Evolutionary conservation across 73 alveolate genomes (phyloP), one percentile per base, ranked within the genome.

Genomic region (Stentor coeruleus): DNA sequence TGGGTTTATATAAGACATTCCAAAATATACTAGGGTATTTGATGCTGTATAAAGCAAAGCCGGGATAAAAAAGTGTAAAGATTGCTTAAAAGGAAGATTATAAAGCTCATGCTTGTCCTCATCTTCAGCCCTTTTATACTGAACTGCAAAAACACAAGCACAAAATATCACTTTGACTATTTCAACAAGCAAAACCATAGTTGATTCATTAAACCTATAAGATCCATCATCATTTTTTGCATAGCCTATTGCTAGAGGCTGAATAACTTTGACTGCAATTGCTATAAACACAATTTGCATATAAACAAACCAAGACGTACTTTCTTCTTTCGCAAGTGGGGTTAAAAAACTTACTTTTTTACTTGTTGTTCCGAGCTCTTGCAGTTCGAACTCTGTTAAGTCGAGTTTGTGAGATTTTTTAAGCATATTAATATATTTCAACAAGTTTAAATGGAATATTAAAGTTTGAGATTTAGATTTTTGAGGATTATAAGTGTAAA

Each of bases 41-140:
- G 83, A 75, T 20, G 72, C 59, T n/a, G 83, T 66, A 40, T 75
- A 75, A 14, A 75, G 39, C n/a, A 75, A 20, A 6, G 83, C 59
- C 6, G 83, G 72, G 72, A 75, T n/a, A 37, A 75, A 75, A 20
- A 75, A 75, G 84, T 66, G 79, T 26, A 66, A 1, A 66, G 40
- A 20, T 33, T 66, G 79, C 1, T 20, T 66, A 20, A 66, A 31
- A 31, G 40, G n/a, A 20, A 66, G n/a, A 2, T 20, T 33, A 1
- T 37, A 28, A 1, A 66, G 39, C 79, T 37, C n/a, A 28, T 20
- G 49, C 14, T 40, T 20, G 20, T 66, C 33, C 49, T 26, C 1
- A 28, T 28, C n/a, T 1, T 20, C 42, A 66, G 79, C 36, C 37
- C 49, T 66, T 26, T 20, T 14, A 66, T 20, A 66, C n/a, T 20